phyloP scores from a whole-genome alignment of 345 rosid genomes.

The Salix arbutifolia region DNA sequence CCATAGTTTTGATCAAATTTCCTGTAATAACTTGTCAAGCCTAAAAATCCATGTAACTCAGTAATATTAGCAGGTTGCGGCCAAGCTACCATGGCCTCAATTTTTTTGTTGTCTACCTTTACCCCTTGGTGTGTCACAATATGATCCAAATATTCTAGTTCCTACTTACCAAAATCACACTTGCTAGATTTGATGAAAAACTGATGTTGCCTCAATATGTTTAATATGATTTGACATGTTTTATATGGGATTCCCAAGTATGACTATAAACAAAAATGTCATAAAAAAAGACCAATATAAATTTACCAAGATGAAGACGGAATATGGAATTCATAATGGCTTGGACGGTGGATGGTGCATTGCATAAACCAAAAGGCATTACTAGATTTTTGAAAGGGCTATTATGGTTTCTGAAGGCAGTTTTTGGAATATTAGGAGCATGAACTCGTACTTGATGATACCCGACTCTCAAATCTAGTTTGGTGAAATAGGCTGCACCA shows the following conservation, averaged over 20 bases:
- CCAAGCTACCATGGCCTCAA: too few relatives aligned
- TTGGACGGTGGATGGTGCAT: too few relatives aligned
- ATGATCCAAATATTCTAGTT: too few relatives aligned
- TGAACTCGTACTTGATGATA: neutral
- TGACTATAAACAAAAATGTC: neutral
- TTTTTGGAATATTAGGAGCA: neutral
- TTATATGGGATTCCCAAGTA: neutral
- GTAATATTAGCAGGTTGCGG: too few relatives aligned
- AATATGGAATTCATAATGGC: neutral
- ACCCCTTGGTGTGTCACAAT: too few relatives aligned
- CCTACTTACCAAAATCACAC: too few relatives aligned
- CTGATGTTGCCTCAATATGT: neutral
- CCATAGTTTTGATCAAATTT: too few relatives aligned
- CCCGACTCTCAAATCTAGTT: neutral
- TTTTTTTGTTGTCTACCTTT: too few relatives aligned
- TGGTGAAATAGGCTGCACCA: neutral
- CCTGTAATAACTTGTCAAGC: neutral
- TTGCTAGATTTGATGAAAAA: neutral
- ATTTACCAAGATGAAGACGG: neutral
- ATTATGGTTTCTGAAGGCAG: neutral
- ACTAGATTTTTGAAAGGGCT: neutral
- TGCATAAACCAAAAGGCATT: neutral
- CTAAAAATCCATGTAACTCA: too few relatives aligned
- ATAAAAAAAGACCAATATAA: neutral
- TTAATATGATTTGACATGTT: neutral